phyloP scores from a whole-genome alignment of 345 rosid genomes.

The Eucalyptus curtisii region DNA sequence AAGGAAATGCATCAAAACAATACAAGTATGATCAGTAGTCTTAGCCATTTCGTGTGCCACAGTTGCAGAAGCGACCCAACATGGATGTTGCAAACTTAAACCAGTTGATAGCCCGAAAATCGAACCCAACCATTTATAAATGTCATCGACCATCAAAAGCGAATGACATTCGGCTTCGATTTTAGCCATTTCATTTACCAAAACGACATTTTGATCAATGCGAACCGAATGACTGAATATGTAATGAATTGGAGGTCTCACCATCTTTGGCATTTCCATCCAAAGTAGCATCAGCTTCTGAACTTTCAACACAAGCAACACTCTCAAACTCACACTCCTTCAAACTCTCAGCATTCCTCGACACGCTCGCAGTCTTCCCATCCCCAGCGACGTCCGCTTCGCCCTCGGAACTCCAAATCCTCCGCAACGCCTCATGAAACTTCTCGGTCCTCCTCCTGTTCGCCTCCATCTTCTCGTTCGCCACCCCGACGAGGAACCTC shows the following conservation, averaged over 20 bases:
- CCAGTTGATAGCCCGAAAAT: neutral
- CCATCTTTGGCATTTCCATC: neutral
- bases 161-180: neutral
- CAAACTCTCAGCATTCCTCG: neutral
- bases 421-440: slow-evolving; percentile 30
- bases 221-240: neutral
- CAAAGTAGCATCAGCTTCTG: neutral
- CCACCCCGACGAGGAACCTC: slow-evolving; percentile 54
- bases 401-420: slow-evolving; percentile 9
- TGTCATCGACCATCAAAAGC: neutral
- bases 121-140: neutral
- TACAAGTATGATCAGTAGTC: neutral
- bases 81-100: neutral
- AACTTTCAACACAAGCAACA: neutral
- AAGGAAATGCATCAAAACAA: neutral
- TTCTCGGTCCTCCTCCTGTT: slow-evolving; percentile 61
- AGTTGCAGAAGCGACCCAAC: neutral
- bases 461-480: slow-evolving; percentile 84
- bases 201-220: neutral
- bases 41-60: neutral
- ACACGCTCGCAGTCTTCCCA: neutral
- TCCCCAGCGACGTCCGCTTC: neutral
- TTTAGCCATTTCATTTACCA: neutral
- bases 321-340: neutral
- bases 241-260: neutral